phyloP scores from a whole-genome alignment of 1,139 yeast species.

The Kluyveromyces sp. region DNA sequence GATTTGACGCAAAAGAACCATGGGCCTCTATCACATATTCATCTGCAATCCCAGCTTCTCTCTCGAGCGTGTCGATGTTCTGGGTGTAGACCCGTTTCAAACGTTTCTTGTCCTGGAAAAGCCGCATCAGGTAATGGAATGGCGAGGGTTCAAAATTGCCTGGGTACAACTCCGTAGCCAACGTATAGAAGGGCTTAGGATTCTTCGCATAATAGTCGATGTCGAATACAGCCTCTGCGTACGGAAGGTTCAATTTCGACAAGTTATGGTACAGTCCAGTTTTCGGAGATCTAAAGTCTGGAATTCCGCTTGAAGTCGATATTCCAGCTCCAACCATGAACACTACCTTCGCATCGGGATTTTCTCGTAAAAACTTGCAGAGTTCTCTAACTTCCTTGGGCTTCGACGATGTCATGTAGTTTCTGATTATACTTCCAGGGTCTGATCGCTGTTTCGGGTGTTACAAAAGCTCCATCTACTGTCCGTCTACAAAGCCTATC shows the following conservation, averaged over 20 bases:
- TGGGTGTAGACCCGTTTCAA: slow-evolving; percentile 78
- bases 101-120: slow-evolving; percentile 56
- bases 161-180: slow-evolving; percentile 82
- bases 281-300: slow-evolving; percentile 86
- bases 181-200: slow-evolving; percentile 78
- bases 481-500: too few species aligned
- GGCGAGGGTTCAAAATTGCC: slow-evolving; percentile 78
- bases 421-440: too few species aligned
- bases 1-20: slow-evolving; percentile 83
- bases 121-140: slow-evolving; percentile 64
- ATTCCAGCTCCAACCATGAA: slow-evolving; percentile 81
- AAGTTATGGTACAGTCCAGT: slow-evolving; percentile 87
- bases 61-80: slow-evolving; percentile 85
- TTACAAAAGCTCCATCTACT: too few species aligned
- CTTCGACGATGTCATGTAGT: background rate
- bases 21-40: slow-evolving; percentile 80
- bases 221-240: slow-evolving; percentile 93
- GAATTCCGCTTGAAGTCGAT: slow-evolving; percentile 89
- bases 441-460: too few species aligned
- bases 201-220: slow-evolving; percentile 66
- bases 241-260: slow-evolving; percentile 68
- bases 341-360: slow-evolving; percentile 30
- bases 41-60: slow-evolving; percentile 68
- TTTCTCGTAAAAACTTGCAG: slow-evolving; percentile 18
- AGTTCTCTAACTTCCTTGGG: slow-evolving; percentile 13